Conservation (phyloP, 495 filamentous ascomycete species). For the Jackrogersella multiformis region DNA sequence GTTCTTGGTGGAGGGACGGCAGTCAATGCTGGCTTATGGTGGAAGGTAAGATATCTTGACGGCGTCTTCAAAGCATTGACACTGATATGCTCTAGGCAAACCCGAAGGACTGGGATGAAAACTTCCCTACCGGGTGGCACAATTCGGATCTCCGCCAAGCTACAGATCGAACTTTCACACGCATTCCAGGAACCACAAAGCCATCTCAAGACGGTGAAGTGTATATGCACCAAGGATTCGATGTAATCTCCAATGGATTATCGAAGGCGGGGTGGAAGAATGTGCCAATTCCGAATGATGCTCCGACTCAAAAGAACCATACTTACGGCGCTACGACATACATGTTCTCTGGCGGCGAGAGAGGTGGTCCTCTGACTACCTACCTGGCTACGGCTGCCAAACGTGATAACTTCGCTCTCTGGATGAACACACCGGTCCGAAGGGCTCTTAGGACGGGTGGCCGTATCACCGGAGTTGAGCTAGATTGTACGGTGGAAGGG, state of each 20-base stretch:
- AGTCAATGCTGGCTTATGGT: conserved; percentile 73
- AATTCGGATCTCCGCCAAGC: conserved; percentile 67
- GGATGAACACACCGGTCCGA: conserved; percentile 71
- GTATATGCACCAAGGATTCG: conserved; percentile 73
- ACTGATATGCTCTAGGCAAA: conserved; percentile 46
- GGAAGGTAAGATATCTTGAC: conserved; percentile 52
- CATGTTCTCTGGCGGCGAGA: conserved; percentile 73
- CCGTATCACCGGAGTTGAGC: conserved; percentile 72
- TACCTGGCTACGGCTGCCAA: conserved; percentile 72
- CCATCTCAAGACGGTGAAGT: conserved; percentile 74
- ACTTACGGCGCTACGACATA: conserved; percentile 72
- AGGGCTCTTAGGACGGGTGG: conserved; percentile 70
- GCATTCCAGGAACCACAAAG: conserved; percentile 74
- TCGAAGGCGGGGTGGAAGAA: conserved; percentile 67
- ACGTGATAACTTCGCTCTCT: conserved; percentile 73
- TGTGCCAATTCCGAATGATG: conserved; percentile 66
- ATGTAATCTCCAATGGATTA: conserved; percentile 66
- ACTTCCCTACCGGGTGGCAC: conserved; percentile 80
- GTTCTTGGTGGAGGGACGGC: conserved; percentile 80
- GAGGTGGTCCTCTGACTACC: conserved; percentile 76
- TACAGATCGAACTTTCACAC: conserved; percentile 70
- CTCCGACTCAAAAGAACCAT: conserved; percentile 71
- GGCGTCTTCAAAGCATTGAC: background rate
- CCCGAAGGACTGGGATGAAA: conserved; percentile 73
- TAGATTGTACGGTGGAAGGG: conserved; percentile 63